These are phyloP conservation scores for Cryptococcus sp. DNA, from an alignment of 1,284 basidiomycete genomes.

Conservation along the genomic window DNA sequence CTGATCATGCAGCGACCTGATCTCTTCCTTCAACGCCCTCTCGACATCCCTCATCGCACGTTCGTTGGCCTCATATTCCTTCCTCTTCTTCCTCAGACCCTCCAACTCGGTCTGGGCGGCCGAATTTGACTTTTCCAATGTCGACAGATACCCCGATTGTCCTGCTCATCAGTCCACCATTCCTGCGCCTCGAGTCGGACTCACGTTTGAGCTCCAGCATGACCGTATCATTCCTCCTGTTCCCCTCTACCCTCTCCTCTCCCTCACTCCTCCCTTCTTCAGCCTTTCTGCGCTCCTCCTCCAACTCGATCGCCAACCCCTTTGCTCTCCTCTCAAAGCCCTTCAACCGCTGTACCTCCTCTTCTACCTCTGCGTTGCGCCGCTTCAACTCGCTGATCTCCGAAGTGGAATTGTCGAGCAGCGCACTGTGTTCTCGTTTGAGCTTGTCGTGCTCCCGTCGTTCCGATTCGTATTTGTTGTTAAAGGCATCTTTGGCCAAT, in stretches of 20 bases:
- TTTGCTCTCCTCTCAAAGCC: slow-evolving; percentile 34
- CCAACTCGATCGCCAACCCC: slow-evolving; percentile 36
- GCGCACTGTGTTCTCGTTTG: slow-evolving; percentile 10
- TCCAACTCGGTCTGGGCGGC: slow-evolving; percentile 31
- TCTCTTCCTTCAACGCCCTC: slow-evolving; percentile 30
- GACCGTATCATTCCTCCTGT: slow-evolving; percentile 24
- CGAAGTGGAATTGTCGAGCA: slow-evolving; percentile 11
- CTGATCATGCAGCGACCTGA: slow-evolving; percentile 31
- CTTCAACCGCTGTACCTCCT: slow-evolving; percentile 24
- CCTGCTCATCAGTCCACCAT: slow-evolving; percentile 12
- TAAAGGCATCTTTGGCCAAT: slow-evolving; percentile 2
- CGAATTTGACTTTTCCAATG: slow-evolving; percentile 29
- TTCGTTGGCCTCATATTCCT: slow-evolving; percentile 34
- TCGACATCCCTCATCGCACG: slow-evolving; percentile 27
- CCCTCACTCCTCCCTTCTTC: slow-evolving; percentile 16
- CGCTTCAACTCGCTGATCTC: slow-evolving; percentile 13
- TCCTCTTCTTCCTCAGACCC: slow-evolving; percentile 36
- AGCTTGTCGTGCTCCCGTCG: slow-evolving; percentile 18
- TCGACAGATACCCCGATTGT: slow-evolving; percentile 32
- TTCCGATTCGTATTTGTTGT: slow-evolving; percentile 8
- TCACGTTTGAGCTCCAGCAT: slow-evolving; percentile 37
- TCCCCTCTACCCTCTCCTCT: slow-evolving; percentile 20
- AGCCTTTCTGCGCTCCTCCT: slow-evolving; percentile 25
- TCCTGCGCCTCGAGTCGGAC: slow-evolving; percentile 7
- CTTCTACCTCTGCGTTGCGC: slow-evolving; percentile 28